Evolutionary conservation across 345 rosid genomes (phyloP).

Genomic region (Carallia pectinifolia): DNA sequence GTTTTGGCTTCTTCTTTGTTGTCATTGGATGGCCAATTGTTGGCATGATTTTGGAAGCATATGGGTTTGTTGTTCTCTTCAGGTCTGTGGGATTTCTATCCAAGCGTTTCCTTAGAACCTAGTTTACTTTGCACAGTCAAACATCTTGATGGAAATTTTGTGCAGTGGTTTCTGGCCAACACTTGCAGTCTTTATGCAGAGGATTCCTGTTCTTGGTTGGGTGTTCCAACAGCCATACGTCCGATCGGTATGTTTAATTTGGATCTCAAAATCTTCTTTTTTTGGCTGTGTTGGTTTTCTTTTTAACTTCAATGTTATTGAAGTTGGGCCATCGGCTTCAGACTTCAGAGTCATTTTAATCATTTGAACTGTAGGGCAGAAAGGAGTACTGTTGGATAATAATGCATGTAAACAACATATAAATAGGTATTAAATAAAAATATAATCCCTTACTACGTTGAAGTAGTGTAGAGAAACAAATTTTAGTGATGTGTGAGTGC

Average conservation of each 20-base stretch:
- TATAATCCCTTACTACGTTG: no score
- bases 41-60: conserved; percentile 85
- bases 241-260: conserved; percentile 59
- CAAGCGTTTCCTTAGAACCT: not conserved
- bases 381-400: no score
- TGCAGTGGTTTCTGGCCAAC: conserved; percentile 99
- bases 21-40: conserved; percentile 86
- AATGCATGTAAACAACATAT: no score
- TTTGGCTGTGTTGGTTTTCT: no score
- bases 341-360: no score
- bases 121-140: not conserved
- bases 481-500: no score
- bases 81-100: conserved; percentile 43
- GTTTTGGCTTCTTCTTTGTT: conserved; percentile 80
- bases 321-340: no score
- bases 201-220: conserved; percentile 95
- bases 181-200: conserved; percentile 76
- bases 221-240: conserved; percentile 70
- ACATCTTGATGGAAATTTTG: conserved; percentile 25
- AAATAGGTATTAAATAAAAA: no score
- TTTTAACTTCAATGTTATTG: no score
- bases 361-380: no score
- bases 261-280: not conserved
- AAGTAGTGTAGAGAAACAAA: no score
- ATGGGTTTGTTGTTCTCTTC: conserved; percentile 89